Base-by-base conservation (phyloP, 495 filamentous ascomycete genomes). In the Daldinia caldariorum region DNA sequence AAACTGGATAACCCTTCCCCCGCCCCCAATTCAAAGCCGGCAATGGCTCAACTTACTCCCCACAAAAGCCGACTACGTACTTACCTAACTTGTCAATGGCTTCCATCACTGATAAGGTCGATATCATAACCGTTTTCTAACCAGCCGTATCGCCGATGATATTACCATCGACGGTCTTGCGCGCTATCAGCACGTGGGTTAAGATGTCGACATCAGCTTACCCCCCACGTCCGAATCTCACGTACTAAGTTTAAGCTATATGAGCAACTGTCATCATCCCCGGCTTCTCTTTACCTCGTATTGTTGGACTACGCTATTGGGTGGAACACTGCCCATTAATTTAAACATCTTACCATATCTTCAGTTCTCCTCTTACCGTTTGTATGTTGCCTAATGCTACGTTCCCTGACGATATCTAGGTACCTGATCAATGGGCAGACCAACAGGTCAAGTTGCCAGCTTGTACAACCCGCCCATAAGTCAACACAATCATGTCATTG, bases 131-230 rank as follows among this genome's bases (percentile, higher is more conserved):
- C 14, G 62, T 58, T 13, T 66, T 64, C 38, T 73, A 20, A 45
- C 49, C 71, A 77, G 74, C n/a, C n/a, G n/a, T n/a, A 39, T 58
- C 60, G 8, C 22, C 43, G 45, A 70, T 65, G 4, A 63, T 45
- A 4, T 22, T 63, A 18, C 65, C 65, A 31, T 74, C 68, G 34
- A 79, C 47, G 7, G 65, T 47, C 14, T 63, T 58, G 35, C n/a
- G n/a, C n/a, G 77, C 76, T 58, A 76, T 67, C 0, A 74, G 74
- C 54, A 72, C 72, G 50, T 79, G 77, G 4, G 76, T 77, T 29
- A 79, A 57, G 39, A 78, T 64, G 57, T 78, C 66, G 26, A 74
- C 74, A 41, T 47, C 61, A 7, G 70, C 76, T 34, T 66, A 62
- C 22, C 69, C 50, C 3, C 76, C 71, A 37, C 77, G 75, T 9